Evolutionary conservation across 805 yeast species (phyloP), one percentile per base, ranked within the genome.

Genomic region (Cyberlindnera americana): DNA sequence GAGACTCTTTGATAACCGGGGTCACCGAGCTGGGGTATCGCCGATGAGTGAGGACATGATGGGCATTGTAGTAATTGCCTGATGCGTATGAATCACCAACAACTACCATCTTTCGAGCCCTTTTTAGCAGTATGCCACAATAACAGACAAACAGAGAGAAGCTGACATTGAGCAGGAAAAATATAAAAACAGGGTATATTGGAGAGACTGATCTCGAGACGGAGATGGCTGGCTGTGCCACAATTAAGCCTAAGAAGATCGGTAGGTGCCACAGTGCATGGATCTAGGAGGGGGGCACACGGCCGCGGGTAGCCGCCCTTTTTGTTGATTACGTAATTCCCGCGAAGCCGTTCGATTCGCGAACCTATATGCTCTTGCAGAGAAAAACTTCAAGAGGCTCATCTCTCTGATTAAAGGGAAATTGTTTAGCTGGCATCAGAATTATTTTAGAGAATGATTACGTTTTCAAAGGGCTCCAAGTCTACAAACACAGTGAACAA

Each of bases 401-500:
- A 21, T 21, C 23, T 21, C 23, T 21, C 23, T 21, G 9, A 7
- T 21, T 21, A 21, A 7, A 7, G 6, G 23, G 23, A 21, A 21
- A 10, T 21, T 21, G 6, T 21, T 10, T 21, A n/a, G n/a, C n/a
- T n/a, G n/a, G n/a, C n/a, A n/a, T n/a, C n/a, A n/a, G n/a, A n/a
- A n/a, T n/a, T n/a, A n/a, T n/a, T n/a, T n/a, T n/a, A n/a, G n/a
- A n/a, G n/a, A n/a, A n/a, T 38, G n/a, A 26, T 43, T 27, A 25
- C 35, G 19, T 43, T 43, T 26, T 7, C 31, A 3, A 14, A 19
- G 12, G 11, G 28, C n/a, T 19, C 41, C 16, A 37, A 40, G 33
- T 40, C 44, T 4, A 14, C 41, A 1, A 6, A 13, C 9, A 67
- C 72, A 0, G 71, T 74, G n/a, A 69, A 67, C 46, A 63, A 60